Evolutionary conservation across 1,284 basidiomycete species (phyloP).

Genomic region (Meripilus lineatus): DNA sequence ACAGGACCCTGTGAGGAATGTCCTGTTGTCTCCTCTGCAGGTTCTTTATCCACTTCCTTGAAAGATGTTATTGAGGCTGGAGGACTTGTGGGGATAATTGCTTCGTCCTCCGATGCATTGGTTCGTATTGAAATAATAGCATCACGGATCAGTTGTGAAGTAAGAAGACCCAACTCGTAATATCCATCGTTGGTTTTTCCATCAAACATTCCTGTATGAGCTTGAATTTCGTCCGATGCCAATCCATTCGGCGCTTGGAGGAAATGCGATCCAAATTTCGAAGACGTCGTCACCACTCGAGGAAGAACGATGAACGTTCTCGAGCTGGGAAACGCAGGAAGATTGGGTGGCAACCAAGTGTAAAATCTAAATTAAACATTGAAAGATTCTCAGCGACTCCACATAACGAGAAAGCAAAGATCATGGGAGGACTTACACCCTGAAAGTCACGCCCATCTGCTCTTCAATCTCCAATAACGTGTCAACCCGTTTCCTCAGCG

Average conservation of each 20-base stretch:
- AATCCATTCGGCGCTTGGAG: slow-evolving; percentile 58
- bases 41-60: too few species aligned
- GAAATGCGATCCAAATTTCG: slow-evolving; percentile 53
- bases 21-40: too few species aligned
- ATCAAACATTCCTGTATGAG: slow-evolving; percentile 89
- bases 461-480: slow-evolving; percentile 55
- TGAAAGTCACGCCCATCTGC: slow-evolving; percentile 63
- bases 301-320: slow-evolving; percentile 81
- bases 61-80: too few species aligned
- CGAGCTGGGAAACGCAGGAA: slow-evolving; percentile 43
- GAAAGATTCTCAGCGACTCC: slow-evolving; percentile 3
- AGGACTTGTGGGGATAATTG: too few species aligned
- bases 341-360: slow-evolving; percentile 62
- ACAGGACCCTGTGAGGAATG: neutral
- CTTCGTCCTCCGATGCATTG: too few species aligned
- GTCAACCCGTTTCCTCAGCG: slow-evolving; percentile 59
- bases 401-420: too few species aligned
- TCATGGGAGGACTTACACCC: slow-evolving; percentile 50
- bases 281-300: slow-evolving; percentile 30
- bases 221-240: slow-evolving; percentile 78
- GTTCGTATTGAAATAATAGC: slow-evolving; percentile 45
- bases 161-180: slow-evolving; percentile 76
- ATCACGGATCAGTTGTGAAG: slow-evolving; percentile 55
- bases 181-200: slow-evolving; percentile 84
- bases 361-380: slow-evolving; percentile 58